Evolutionary conservation across 345 rosid species (phyloP), one percentile per base, ranked within the genome.

Genomic region (Pseudoturritis turrita): DNA sequence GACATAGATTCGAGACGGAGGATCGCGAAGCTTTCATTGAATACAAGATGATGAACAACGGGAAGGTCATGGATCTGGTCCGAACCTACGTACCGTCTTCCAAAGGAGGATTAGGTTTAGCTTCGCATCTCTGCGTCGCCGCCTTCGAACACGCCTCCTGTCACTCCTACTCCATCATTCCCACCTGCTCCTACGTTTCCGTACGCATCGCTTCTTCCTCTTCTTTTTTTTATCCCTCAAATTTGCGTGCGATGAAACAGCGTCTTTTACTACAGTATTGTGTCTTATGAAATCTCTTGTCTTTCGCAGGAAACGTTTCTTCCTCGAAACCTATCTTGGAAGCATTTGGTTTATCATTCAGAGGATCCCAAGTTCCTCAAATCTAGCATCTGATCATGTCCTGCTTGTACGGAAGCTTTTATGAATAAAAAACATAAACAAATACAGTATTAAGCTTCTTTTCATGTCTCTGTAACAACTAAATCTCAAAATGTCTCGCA

Each of bases 181-280:
- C 97, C 44, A 77, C 90, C 21, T 91, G 96, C 85, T 82, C 97
- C 58, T 86, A 89, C 47, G 86, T 91, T 71, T 91, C 93, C 21
- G 93, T 85, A 55, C 4, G 44, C 19, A 25, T 36, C 28, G 18
- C 14, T 28, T 8, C 35, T 39, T 25, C 36, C 55, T 23, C 12
- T 21, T 21, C 29, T 46, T 1, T 8, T 1, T 8, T 33, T 33
- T 8, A 0, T 8, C 14, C 9, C 5, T 47, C 4, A 18, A 10
- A 15, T 15, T 26, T n/a, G n/a, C n/a, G n/a, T n/a, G 1, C 7
- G 14, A 17, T 13, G 19, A 36, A 10, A 50, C 25, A 10, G 37
- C 46, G 41, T 53, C 17, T 53, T 15, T 21, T 33, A n/a, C n/a
- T n/a, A n/a, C n/a, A n/a, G n/a, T n/a, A 11, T 26, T 22, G 49